Evolutionary conservation across 2,329 filamentous ascomycete species (phyloP).

Genomic region (Colletotrichum siamense): DNA sequence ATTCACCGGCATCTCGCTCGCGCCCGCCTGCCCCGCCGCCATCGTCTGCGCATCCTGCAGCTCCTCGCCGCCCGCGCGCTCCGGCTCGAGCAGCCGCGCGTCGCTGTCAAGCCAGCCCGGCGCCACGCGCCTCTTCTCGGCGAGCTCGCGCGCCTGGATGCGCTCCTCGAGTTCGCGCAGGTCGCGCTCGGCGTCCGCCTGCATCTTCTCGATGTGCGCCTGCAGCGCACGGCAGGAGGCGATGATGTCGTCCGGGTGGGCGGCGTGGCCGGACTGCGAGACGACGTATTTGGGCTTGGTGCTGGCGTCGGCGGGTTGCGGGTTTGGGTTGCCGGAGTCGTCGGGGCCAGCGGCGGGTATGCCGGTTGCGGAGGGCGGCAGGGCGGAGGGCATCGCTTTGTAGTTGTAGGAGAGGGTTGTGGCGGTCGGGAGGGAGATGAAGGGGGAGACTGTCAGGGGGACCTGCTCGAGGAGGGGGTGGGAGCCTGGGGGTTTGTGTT

Average conservation of each 20-base stretch:
- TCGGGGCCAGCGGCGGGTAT: constrained; percentile 41
- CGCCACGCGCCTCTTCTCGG: constrained; percentile 80
- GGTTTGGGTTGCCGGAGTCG: neutral
- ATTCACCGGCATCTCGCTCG: constrained; percentile 42
- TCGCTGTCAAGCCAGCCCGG: constrained; percentile 84
- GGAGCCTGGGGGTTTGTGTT: constrained; percentile 57
- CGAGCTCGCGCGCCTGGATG: constrained; percentile 69
- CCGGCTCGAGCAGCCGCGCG: constrained; percentile 71
- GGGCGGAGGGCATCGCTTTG: constrained; percentile 84
- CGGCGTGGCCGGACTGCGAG: constrained; percentile 79
- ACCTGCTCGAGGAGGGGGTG: constrained; percentile 92
- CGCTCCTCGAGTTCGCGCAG: constrained; percentile 74
- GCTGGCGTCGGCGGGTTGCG: neutral
- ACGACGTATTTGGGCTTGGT: constrained; percentile 74
- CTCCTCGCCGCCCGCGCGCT: constrained; percentile 43
- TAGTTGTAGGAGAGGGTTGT: constrained; percentile 96
- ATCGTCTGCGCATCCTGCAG: constrained; percentile 18
- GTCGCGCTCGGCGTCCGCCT: constrained; percentile 70
- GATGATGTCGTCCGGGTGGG: constrained; percentile 86
- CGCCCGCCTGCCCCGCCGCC: constrained; percentile 36
- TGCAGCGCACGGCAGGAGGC: constrained; percentile 81
- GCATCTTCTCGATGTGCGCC: constrained; percentile 73
- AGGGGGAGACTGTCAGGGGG: constrained; percentile 91
- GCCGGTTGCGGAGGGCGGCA: constrained; percentile 74
- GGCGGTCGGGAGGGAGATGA: constrained; percentile 87